A percentile compares a stretch with the other conserved stretches of the same genome.
Conservation (phyloP, 495 filamentous ascomycete species). For the Echria macrotheca region DNA sequence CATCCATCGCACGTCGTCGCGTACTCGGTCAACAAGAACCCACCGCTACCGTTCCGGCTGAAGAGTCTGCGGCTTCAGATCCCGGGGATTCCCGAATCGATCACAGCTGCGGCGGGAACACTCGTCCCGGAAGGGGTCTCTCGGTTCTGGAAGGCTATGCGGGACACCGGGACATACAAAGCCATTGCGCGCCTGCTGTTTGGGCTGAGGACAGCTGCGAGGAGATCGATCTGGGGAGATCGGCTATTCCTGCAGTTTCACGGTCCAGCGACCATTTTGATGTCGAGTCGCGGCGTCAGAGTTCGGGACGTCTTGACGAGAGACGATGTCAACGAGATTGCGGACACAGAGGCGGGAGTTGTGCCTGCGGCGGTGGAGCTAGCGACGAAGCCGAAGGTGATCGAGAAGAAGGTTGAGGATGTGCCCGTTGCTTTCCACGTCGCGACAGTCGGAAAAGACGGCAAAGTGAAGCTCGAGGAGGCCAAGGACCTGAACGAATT, state of each 20-base stretch:
- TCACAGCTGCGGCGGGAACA: constrained; percentile 36
- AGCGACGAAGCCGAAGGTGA: constrained; percentile 32
- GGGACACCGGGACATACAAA: constrained; percentile 65
- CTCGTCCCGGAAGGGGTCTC: constrained; percentile 43
- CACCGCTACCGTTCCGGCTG: constrained; percentile 79
- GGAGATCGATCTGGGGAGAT: constrained; percentile 89
- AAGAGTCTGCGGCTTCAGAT: constrained; percentile 77
- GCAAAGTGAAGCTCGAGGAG: constrained; percentile 66
- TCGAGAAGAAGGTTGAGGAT: constrained; percentile 26
- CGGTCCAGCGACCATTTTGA: constrained; percentile 74
- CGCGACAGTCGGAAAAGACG: constrained; percentile 58
- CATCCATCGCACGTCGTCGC: constrained; percentile 87
- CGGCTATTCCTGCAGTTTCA: constrained; percentile 83
- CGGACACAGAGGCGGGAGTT: constrained; percentile 60
- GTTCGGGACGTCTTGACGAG: constrained; percentile 69
- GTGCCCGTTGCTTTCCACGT: constrained; percentile 41
- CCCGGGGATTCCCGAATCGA: constrained; percentile 54
- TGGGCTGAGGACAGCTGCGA: constrained; percentile 62
- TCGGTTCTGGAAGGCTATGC: constrained; percentile 65
- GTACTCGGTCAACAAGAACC: constrained; percentile 68
- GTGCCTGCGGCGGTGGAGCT: constrained; percentile 45
- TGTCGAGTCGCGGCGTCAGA: constrained; percentile 75
- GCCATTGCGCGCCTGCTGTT: constrained; percentile 54
- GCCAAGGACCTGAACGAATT: constrained; percentile 49
- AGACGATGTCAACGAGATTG: constrained; percentile 80